These are phyloP conservation scores for Leavenworthia alabamica DNA, from an alignment of 345 rosid species.

Conservation along the genomic window DNA sequence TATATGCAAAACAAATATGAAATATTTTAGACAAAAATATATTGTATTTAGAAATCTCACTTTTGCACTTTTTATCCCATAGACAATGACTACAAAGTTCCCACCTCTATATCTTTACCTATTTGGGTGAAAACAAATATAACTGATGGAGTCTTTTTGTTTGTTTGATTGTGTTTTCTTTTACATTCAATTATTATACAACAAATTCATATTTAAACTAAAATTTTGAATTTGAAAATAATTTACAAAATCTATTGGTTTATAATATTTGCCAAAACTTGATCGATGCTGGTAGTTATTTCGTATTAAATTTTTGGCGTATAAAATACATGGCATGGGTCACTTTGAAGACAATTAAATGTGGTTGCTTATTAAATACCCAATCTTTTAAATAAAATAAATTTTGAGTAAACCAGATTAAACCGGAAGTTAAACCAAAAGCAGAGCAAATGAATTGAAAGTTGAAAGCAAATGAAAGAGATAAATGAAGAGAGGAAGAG, in stretches of 20 bases:
- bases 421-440: constrained; percentile 15
- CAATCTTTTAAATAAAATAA: background rate
- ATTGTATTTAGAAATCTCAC: background rate
- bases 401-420: background rate
- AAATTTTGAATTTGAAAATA: no score
- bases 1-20: background rate
- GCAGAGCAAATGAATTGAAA: constrained; percentile 8
- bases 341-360: background rate
- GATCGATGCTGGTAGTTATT: background rate
- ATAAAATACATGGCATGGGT: background rate
- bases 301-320: background rate
- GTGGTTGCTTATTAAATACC: background rate
- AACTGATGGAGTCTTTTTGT: background rate
- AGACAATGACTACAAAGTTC: background rate
- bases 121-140: background rate
- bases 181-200: background rate
- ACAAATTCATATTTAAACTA: no score
- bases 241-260: background rate
- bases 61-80: constrained; percentile 3
- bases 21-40: background rate
- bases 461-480: constrained; percentile 14
- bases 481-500: constrained; percentile 13
- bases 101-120: background rate
- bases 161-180: background rate
- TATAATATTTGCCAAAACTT: background rate